A percentile compares a stretch with the other conserved stretches of the same genome.
These are phyloP conservation scores for Rhizopogon roseolus DNA, from an alignment of 768 basidiomycete species.

Conservation along the genomic window DNA sequence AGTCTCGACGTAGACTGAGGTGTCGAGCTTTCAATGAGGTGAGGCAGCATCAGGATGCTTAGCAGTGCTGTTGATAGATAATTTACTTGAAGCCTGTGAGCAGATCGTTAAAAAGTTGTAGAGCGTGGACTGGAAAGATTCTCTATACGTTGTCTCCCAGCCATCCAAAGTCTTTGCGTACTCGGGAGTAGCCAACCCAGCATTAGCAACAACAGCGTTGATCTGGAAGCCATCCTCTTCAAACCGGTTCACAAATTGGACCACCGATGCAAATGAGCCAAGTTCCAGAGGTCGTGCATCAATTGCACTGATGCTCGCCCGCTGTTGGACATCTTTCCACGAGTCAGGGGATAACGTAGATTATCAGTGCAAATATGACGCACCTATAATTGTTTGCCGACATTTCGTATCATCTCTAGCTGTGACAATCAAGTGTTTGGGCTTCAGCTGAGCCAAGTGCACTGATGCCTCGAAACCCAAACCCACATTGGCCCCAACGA, in stretches of 20 bases:
- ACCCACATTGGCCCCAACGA: slow-evolving; percentile 46
- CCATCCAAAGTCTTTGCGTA: slow-evolving; percentile 35
- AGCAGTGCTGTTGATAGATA: slow-evolving; percentile 28
- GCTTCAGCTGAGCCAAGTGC: slow-evolving; percentile 26
- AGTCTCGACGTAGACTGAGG: slow-evolving; percentile 19
- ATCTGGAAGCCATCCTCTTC: slow-evolving; percentile 15
- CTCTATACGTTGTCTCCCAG: slow-evolving; percentile 40
- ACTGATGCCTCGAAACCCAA: slow-evolving; percentile 26
- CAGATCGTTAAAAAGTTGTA: background rate
- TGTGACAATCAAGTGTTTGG: slow-evolving; percentile 28
- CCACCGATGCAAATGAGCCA: slow-evolving; percentile 24
- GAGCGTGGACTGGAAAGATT: background rate
- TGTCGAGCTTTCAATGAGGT: slow-evolving; percentile 20
- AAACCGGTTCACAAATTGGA: slow-evolving; percentile 26
- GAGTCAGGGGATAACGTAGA: background rate
- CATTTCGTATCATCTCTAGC: slow-evolving; percentile 27
- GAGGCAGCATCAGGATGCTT: slow-evolving; percentile 29
- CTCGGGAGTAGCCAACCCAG: slow-evolving; percentile 10
- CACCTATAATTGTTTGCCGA: slow-evolving; percentile 13
- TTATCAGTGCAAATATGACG: background rate
- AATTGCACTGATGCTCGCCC: slow-evolving; percentile 13
- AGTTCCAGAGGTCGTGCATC: slow-evolving; percentile 28
- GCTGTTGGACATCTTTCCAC: slow-evolving; percentile 14
- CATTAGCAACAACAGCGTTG: slow-evolving; percentile 27
- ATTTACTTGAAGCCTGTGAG: slow-evolving; percentile 29